phyloP scores from a whole-genome alignment of 1,284 basidiomycete genomes.

The Crucibulum parvulum region DNA sequence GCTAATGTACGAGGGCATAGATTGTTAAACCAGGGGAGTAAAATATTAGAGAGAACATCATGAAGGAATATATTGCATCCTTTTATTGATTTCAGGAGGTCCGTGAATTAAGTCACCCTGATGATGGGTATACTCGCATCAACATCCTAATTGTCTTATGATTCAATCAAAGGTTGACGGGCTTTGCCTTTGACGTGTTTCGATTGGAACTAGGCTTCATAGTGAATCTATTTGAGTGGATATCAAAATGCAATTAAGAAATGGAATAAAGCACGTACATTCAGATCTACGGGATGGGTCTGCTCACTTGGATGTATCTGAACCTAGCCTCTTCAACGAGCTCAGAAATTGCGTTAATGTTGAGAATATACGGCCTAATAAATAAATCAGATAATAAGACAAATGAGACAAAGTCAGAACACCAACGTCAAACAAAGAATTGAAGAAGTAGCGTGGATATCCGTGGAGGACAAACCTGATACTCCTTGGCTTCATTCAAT shows the following conservation, averaged over 20 bases:
- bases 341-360: conserved; percentile 48
- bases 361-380: conserved; percentile 53
- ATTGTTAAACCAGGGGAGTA: conserved; percentile 56
- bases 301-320: conserved; percentile 49
- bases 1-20: conserved; percentile 57
- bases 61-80: conserved; percentile 31
- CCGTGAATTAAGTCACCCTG: conserved; percentile 63
- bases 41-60: conserved; percentile 2
- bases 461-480: not conserved
- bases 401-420: conserved; percentile 21
- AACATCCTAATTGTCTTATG: conserved; percentile 58
- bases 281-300: conserved; percentile 43
- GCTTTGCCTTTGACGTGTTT: conserved; percentile 52
- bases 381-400: not conserved
- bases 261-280: conserved; percentile 31
- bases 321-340: conserved; percentile 53
- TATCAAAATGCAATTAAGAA: not conserved
- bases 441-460: conserved; percentile 12
- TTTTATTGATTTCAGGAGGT: conserved; percentile 60
- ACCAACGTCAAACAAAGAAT: conserved; percentile 40
- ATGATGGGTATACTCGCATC: conserved; percentile 60
- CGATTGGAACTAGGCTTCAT: conserved; percentile 45
- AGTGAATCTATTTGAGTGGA: conserved; percentile 31
- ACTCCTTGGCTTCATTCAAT: conserved; percentile 35
- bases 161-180: conserved; percentile 53